A percentile compares a stretch with the other conserved stretches of the same genome.
phyloP scores from a whole-genome alignment of 2,329 filamentous ascomycete species.

The Monosporascus sp. region DNA sequence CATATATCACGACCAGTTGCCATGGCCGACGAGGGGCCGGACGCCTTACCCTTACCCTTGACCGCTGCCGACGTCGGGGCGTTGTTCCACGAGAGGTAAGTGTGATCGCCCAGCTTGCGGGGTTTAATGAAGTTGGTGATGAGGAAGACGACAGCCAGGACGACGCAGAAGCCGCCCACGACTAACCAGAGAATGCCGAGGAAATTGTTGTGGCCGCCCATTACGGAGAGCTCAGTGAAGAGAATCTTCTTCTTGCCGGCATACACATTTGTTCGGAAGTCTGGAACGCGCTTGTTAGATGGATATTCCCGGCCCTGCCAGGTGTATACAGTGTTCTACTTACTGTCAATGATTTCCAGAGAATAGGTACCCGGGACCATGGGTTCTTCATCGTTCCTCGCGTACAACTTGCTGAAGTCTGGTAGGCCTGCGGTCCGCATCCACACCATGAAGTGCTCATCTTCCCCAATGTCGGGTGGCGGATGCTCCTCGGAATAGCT shows the following conservation, averaged over 20 bases:
- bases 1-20: conserved; percentile 52
- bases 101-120: conserved; percentile 96
- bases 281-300: conserved; percentile 38
- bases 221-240: conserved; percentile 83
- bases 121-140: conserved; percentile 88
- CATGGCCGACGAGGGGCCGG: conserved; percentile 37
- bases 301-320: neutral
- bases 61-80: conserved; percentile 34
- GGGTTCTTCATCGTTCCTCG: conserved; percentile 67
- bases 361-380: conserved; percentile 72
- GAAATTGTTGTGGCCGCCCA: conserved; percentile 94
- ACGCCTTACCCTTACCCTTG: conserved; percentile 35
- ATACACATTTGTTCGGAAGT: conserved; percentile 74
- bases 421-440: conserved; percentile 96
- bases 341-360: conserved; percentile 74
- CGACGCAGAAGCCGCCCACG: conserved; percentile 86
- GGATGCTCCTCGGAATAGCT: conserved; percentile 62
- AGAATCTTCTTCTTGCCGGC: conserved; percentile 86
- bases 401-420: conserved; percentile 88
- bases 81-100: conserved; percentile 92
- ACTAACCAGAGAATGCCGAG: conserved; percentile 94
- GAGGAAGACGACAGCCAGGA: conserved; percentile 84
- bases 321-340: conserved; percentile 30
- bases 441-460: conserved; percentile 94
- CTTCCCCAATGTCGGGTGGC: conserved; percentile 67